Conservation (phyloP, 2,329 filamentous ascomycete genomes). For the Xylaria multiplex region DNA sequence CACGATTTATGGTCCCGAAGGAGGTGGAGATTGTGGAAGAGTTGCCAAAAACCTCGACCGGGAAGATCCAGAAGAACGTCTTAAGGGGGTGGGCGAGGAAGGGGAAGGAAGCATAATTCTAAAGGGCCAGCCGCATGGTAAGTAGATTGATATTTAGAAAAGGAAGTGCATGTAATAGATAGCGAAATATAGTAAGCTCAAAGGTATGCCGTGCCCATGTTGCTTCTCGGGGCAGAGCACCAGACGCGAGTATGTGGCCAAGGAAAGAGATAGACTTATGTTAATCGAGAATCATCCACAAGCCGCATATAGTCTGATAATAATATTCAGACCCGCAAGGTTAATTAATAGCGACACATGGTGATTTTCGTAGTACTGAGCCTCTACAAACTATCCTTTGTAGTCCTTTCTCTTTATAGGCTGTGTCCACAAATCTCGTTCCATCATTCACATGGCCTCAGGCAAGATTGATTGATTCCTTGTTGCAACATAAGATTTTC, state of each 20-base stretch:
- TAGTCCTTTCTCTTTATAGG: background rate
- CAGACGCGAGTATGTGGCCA: background rate
- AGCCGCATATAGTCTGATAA: background rate
- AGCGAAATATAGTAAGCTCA: background rate
- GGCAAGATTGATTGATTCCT: background rate
- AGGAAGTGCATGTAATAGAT: background rate
- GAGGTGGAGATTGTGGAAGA: conserved; percentile 83
- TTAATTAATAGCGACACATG: background rate
- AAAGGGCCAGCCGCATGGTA: background rate
- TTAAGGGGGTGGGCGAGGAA: conserved; percentile 83
- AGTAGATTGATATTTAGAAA: background rate
- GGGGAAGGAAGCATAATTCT: conserved; percentile 21
- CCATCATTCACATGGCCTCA: background rate
- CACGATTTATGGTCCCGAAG: conserved; percentile 85
- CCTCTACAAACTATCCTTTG: background rate
- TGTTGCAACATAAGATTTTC: conserved; percentile 1
- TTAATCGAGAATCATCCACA: background rate
- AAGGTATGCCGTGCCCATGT: background rate
- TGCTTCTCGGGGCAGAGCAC: background rate
- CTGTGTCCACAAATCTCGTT: background rate
- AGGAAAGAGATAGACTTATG: background rate
- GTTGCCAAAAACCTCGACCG: conserved; percentile 95
- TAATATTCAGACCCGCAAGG: background rate
- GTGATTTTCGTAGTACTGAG: background rate
- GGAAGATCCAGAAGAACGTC: conserved; percentile 96